Evolutionary conservation across 257 asterid species (phyloP), one percentile per base, ranked within the genome.

Genomic region (Eucommia ulmoides): DNA sequence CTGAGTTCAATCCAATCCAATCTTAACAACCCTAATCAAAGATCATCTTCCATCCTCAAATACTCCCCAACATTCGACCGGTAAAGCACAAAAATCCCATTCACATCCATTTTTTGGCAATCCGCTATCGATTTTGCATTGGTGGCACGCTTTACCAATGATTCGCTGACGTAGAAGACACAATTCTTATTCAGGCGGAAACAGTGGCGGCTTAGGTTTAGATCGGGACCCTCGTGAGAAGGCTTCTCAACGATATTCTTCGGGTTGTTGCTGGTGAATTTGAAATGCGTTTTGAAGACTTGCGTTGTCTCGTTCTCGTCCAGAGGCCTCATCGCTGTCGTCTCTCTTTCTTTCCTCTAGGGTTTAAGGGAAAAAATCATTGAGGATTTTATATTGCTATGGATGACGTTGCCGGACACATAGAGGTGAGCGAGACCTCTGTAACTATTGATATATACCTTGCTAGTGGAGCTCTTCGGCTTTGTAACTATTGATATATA

Each of bases 21-120:
- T n/a, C n/a, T n/a, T n/a, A n/a, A n/a, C n/a, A n/a, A n/a, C n/a
- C n/a, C n/a, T n/a, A n/a, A n/a, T 71, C 74, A 81, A 49, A 88
- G 92, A 0, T 88, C 96, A 71, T 84, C 97, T 58, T 84, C 96
- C 81, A 66, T 78, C 70, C 96, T 76, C 83, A 88, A 67, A 65
- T 82, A 88, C 75, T 88, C 97, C 45, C 94, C 97, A 38, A 80
- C 73, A 65, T 88, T 95, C 0, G 93, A 70, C 33, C 82, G 94
- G 18, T 86, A 73, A 63, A 82, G 84, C 22, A 88, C 96, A 1
- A 84, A 89, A 25, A 67, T 82, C 33, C 93, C 93, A 64, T 88
- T 80, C 0, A 94, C 95, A 44, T 85, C 95, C 83, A 79, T 80
- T 58, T 82, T 88, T 74, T 94, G 41, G 22, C 93, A 80, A 67